These are phyloP conservation scores for Waltergamsia citrina DNA, from an alignment of 2,329 filamentous ascomycete genomes.

Conservation along the genomic window DNA sequence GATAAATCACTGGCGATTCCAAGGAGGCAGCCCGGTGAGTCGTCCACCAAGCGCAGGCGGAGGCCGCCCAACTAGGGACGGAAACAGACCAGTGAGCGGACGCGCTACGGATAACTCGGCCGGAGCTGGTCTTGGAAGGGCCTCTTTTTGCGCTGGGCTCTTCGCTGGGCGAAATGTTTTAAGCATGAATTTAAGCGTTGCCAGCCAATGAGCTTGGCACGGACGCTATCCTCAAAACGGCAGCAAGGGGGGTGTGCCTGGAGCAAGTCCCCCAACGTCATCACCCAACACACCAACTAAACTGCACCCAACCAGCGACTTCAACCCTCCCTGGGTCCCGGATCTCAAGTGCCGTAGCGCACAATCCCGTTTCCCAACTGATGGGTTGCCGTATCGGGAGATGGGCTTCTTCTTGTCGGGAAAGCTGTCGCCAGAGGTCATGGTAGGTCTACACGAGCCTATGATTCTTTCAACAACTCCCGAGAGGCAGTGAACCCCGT, in stretches of 20 bases:
- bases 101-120: constrained; percentile 11
- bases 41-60: too few species aligned
- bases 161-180: too few species aligned
- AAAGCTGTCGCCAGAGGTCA: too few species aligned
- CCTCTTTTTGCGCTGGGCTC: constrained; percentile 1
- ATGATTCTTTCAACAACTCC: too few species aligned
- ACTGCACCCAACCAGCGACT: too few species aligned
- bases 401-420: too few species aligned
- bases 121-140: constrained; percentile 3
- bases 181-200: constrained; percentile 43
- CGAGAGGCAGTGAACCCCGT: not conserved
- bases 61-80: not conserved
- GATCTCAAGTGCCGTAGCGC: too few species aligned
- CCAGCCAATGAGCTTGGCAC: constrained; percentile 33
- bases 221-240: constrained; percentile 5
- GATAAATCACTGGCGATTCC: too few species aligned
- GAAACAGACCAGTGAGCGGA: constrained; percentile 3
- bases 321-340: too few species aligned
- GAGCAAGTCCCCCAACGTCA: not conserved
- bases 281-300: not conserved
- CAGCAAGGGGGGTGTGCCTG: not conserved
- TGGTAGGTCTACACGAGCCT: not conserved
- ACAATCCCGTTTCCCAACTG: too few species aligned
- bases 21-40: constrained; percentile 4
- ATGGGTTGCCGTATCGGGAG: too few species aligned